Evolutionary conservation across 75 land plant species (phyloP).

Genomic region (Sequoiadendron giganteum): DNA sequence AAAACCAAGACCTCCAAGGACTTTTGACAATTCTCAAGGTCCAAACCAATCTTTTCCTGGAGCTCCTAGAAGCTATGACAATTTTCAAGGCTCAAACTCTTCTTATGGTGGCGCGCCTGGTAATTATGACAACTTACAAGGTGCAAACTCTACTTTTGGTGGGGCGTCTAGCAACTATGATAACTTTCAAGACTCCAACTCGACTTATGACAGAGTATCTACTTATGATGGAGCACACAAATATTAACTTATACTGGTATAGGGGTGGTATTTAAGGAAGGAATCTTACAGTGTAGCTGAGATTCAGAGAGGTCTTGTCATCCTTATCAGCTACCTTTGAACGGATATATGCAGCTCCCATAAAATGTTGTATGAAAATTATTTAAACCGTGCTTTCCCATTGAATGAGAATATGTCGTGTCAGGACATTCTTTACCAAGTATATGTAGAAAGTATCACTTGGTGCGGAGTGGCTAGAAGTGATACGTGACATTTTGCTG

Average conservation of each 20-base stretch:
- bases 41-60: background rate
- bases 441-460: background rate
- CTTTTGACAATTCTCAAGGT: background rate
- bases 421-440: background rate
- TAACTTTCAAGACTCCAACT: background rate
- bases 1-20: slow-evolving; percentile 30
- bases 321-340: background rate
- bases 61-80: background rate
- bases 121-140: background rate
- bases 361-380: background rate
- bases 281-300: background rate
- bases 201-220: background rate
- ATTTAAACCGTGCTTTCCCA: background rate
- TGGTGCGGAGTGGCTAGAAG: background rate
- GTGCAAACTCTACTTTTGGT: background rate
- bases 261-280: background rate
- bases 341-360: background rate
- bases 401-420: background rate
- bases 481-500: background rate
- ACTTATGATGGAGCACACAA: background rate
- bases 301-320: background rate
- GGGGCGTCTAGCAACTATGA: background rate
- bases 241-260: background rate
- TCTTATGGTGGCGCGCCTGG: background rate
- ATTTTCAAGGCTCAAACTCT: background rate